Evolutionary conservation across 768 basidiomycete species (phyloP), one percentile per base, ranked within the genome.

Genomic region (Leccinum arenicola): DNA sequence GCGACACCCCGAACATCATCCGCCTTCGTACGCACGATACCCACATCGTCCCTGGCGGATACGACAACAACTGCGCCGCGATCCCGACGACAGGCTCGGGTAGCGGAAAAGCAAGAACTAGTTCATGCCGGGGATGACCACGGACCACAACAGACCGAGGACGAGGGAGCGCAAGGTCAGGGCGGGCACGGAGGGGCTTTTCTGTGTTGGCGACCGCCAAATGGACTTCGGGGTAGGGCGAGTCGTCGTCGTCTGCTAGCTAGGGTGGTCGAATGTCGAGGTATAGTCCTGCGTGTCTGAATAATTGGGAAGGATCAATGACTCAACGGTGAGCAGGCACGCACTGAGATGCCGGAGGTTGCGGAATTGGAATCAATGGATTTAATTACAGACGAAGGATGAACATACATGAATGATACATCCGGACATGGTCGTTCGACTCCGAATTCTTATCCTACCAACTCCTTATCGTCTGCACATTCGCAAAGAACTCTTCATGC

Each of bases 51-150:
- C 89, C 89, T 29, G 89, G 66, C 2, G 89, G 89, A 70, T 84
- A 88, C 1, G 87, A 84, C 23, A 91, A 69, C 40, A 92, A 72
- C 68, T 89, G 88, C 3, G 87, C 88, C 6, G 89, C 85, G 48
- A 89, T 77, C 70, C 77, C 76, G n/a, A 78, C 79, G 60, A 91
- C 79, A 23, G 77, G 36, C 80, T 80, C 3, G 90, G 89, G 66
- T 83, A 88, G 15, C 87, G 85, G 74, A 90, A 89, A 78, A 82
- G 86, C 74, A 89, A 86, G 75, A 89, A 88, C 60, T 88, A 88
- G 66, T 91, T 89, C 53, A 86, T 70, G 25, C 83, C 85, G 10
- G 85, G 78, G 54, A 85, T 78, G 66, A 90, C 61, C 38, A 90
- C 81, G 4, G 89, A 81, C 80, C 83, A 90, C 36, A 82, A 62